phyloP scores from a whole-genome alignment of 2,329 filamentous ascomycete genomes.

The Ceratocystis lukuohia region DNA sequence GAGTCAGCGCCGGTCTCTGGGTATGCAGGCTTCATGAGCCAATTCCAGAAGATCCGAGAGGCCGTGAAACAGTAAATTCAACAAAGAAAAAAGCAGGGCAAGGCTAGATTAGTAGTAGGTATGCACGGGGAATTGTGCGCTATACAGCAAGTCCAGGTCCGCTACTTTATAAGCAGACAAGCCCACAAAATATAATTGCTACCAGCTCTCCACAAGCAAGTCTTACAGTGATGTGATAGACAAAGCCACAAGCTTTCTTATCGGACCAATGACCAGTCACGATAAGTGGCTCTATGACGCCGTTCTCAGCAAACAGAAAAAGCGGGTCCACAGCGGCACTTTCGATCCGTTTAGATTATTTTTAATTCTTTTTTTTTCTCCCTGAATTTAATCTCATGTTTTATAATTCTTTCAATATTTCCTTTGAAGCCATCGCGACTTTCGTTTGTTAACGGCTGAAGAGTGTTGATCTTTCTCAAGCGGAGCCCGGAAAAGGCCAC shows the following conservation, averaged over 20 bases:
- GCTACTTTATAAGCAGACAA: background rate
- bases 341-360: background rate
- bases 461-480: too few species aligned
- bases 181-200: background rate
- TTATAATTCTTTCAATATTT: background rate
- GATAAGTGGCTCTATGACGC: conserved; percentile 14
- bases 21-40: conserved; percentile 44
- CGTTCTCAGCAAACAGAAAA: conserved; percentile 8
- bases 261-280: conserved; percentile 1
- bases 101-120: too few species aligned
- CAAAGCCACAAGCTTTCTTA: background rate
- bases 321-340: conserved; percentile 7
- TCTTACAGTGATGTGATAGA: background rate
- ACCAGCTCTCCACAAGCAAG: conserved; percentile 17
- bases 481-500: too few species aligned
- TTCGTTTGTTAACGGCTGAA: background rate
- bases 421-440: background rate
- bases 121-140: background rate
- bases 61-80: conserved; percentile 30
- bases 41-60: conserved; percentile 46
- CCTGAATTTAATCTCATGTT: background rate
- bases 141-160: background rate
- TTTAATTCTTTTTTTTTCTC: background rate
- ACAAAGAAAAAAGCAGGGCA: too few species aligned
- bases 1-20: conserved; percentile 33